A percentile compares a stretch with the other conserved stretches of the same genome.
Evolutionary conservation across 352 stramenopile genomes (phyloP).

Genomic region (Pythium plurisporium): DNA sequence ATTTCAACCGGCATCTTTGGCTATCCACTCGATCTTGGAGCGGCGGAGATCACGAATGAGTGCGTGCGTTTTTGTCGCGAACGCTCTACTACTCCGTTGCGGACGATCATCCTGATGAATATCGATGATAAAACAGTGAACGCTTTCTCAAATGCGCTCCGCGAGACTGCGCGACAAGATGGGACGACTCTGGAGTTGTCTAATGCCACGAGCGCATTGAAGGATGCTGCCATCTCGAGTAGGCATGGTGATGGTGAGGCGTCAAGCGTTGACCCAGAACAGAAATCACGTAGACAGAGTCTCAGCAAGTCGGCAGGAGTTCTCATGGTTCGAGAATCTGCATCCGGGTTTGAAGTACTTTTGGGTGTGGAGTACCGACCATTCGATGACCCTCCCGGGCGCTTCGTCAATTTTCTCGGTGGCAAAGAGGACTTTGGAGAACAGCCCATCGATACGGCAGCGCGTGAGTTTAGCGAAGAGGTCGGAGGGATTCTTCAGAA

Average conservation of each 20-base stretch:
- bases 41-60: conserved; percentile 36
- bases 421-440: background rate
- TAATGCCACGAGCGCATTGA: too few species aligned
- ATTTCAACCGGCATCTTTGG: conserved; percentile 50
- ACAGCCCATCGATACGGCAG: background rate
- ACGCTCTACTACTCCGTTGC: conserved; percentile 12
- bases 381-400: background rate
- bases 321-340: too few species aligned
- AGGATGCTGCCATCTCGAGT: too few species aligned
- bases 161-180: background rate
- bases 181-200: too few species aligned
- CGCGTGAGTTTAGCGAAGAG: conserved; percentile 6
- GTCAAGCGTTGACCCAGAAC: too few species aligned
- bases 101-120: conserved; percentile 34
- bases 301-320: background rate
- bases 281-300: too few species aligned
- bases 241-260: too few species aligned
- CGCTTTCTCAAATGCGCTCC: conserved; percentile 24
- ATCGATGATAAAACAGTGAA: conserved; percentile 31
- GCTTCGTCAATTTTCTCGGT: conserved; percentile 5
- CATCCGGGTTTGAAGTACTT: conserved; percentile 9
- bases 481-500: conserved; percentile 2
- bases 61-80: conserved; percentile 25
- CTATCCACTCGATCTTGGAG: conserved; percentile 37
- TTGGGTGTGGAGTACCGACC: conserved; percentile 9